Base-by-base conservation (phyloP, 1,139 yeast species). In the Kurtzmaniella quercitrusa region DNA sequence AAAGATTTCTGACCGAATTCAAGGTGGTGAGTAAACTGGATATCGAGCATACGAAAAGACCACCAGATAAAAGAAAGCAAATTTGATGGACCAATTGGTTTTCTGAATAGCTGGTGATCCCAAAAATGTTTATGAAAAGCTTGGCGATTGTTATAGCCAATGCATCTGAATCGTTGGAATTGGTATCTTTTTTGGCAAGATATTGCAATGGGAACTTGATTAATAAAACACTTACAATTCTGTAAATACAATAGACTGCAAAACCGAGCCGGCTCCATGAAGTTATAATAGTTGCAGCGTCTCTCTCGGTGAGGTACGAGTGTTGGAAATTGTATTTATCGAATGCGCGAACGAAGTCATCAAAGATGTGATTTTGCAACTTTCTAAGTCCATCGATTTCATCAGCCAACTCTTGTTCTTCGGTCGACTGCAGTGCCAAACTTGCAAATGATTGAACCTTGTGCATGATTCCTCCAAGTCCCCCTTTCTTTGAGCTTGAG, bases 121-220 rank as follows among this genome's bases (percentile, higher is more conserved):
- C 67, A 42, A 49, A 55, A 1, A 63, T 38, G 2, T 67, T 51
- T 33, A 57, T 48, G 16, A 69, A 52, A n/a, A 80, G 42, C 43
- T 76, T 79, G 3, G 88, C 80, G 20, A 84, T 47, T 0, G 89
- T 80, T n/a, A 78, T 76, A 0, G 89, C 86, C 37, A 82, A 57
- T 2, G 87, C 84, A 62, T 83, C 87, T 37, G 74, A 67, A 36
- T 66, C 50, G 11, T 53, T 47, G 8, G 49, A n/a, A 14, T 22
- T 37, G 6, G 47, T 46, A 56, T 26, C 46, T 19, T 42, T 49
- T 8, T 43, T 41, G 12, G 37, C 40, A 7, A 35, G 32, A 38
- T 50, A 55, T 30, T 53, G 46, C 30, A 50, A 51, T 2, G 80
- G 78, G 22, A 76, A 51, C 38, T 68, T 67, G 21, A 76, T 45